phyloP scores from a whole-genome alignment of 768 basidiomycete species.

The Tricholoma hemisulphureum region DNA sequence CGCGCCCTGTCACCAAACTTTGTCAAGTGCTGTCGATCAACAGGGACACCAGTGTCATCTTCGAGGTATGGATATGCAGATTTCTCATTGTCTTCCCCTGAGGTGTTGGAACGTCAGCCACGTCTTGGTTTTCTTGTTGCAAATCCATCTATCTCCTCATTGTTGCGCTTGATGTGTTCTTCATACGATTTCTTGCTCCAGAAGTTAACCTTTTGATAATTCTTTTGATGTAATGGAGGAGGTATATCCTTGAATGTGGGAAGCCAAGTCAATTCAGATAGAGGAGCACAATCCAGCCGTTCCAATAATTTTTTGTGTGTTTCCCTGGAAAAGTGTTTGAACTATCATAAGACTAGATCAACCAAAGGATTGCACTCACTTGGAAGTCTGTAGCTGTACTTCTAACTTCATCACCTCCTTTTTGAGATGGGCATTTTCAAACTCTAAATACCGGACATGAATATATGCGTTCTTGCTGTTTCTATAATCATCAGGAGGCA shows the following conservation, averaged over 20 bases:
- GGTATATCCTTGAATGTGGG: not conserved
- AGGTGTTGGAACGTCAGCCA: conserved; percentile 4
- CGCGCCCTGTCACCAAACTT: conserved; percentile 7
- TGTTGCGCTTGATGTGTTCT: not conserved
- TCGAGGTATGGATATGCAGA: conserved; percentile 11
- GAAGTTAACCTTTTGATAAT: conserved; percentile 2
- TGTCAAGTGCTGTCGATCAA: not conserved
- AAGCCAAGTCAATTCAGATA: too few relatives aligned
- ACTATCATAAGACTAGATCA: too few relatives aligned
- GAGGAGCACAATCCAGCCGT: not conserved
- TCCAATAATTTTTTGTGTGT: not conserved
- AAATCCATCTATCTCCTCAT: conserved; percentile 10
- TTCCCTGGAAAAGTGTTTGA: not conserved
- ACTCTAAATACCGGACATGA: not conserved
- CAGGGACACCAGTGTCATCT: not conserved
- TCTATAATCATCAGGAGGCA: not conserved
- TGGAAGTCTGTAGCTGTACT: not conserved
- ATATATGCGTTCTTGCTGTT: not conserved
- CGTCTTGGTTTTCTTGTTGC: conserved; percentile 7
- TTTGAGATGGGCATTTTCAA: not conserved
- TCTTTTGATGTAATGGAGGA: not conserved
- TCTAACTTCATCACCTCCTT: not conserved
- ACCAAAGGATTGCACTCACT: not conserved
- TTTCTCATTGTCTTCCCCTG: conserved; percentile 6
- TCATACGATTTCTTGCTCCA: conserved; percentile 6